A percentile compares a stretch with the other conserved stretches of the same genome.
phyloP scores from a whole-genome alignment of 352 stramenopile genomes.

The Phytopythium vexans region DNA sequence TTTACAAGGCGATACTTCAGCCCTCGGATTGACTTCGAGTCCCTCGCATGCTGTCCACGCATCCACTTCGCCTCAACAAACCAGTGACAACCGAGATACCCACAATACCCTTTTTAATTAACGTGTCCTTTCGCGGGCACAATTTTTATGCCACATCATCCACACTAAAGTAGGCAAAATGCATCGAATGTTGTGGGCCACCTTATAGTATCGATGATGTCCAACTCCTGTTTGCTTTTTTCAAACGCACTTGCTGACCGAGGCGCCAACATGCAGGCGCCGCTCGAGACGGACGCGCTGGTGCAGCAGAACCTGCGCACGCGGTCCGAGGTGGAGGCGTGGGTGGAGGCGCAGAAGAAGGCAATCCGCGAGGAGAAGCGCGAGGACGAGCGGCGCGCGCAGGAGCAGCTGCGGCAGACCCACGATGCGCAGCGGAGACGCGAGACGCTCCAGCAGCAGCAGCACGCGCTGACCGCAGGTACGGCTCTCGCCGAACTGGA shows the following conservation, averaged over 20 bases:
- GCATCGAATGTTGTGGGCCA: too few species aligned
- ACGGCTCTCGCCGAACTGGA: not conserved
- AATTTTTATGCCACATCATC: too few species aligned
- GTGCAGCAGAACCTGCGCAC: constrained; percentile 42
- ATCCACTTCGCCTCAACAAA: too few species aligned
- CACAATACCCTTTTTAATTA: too few species aligned
- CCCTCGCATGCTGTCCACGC: too few species aligned
- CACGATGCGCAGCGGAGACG: constrained; percentile 38
- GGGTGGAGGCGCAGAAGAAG: constrained; percentile 41
- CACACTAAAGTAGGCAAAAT: too few species aligned
- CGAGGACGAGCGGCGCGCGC: constrained; percentile 34
- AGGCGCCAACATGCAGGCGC: constrained; percentile 5
- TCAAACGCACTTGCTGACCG: not conserved
- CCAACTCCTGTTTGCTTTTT: not conserved
- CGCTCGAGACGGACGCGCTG: constrained; percentile 40
- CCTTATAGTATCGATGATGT: not conserved
- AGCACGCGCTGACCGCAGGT: constrained; percentile 35
- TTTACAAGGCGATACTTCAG: too few species aligned
- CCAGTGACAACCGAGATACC: too few species aligned
- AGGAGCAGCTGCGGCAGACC: constrained; percentile 32
- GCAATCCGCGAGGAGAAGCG: constrained; percentile 38
- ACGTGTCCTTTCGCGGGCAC: too few species aligned
- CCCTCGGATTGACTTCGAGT: too few species aligned
- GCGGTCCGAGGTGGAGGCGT: constrained; percentile 38
- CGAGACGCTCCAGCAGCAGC: constrained; percentile 40